Evolutionary conservation across 169 alveolate genomes (phyloP).

Genomic region (Condylostoma magnum): DNA sequence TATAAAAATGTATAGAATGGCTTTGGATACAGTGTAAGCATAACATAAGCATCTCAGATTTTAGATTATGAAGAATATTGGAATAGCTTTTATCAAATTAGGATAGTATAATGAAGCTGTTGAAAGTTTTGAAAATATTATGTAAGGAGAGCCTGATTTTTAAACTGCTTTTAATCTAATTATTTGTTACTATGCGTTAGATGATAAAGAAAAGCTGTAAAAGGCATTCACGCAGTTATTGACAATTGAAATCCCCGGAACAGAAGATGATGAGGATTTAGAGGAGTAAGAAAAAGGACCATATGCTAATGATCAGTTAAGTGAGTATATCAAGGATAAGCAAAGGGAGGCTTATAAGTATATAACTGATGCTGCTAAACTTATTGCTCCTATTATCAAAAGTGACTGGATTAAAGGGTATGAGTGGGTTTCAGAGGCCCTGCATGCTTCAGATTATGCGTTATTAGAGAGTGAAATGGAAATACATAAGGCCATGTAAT

Average conservation of each 20-base stretch:
- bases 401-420: slow-evolving; percentile 76
- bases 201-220: slow-evolving; percentile 84
- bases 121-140: slow-evolving; percentile 74
- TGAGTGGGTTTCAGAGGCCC: slow-evolving; percentile 80
- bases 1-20: slow-evolving; percentile 87
- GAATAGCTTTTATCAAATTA: slow-evolving; percentile 69
- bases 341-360: slow-evolving; percentile 73
- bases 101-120: slow-evolving; percentile 77
- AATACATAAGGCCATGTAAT: slow-evolving; percentile 82
- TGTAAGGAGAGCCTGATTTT: slow-evolving; percentile 75
- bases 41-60: slow-evolving; percentile 74
- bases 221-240: slow-evolving; percentile 74
- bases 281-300: slow-evolving; percentile 33
- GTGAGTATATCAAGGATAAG: slow-evolving; percentile 77
- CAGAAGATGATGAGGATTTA: slow-evolving; percentile 66
- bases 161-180: slow-evolving; percentile 82
- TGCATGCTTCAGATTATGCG: slow-evolving; percentile 79
- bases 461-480: slow-evolving; percentile 88
- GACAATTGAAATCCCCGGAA: slow-evolving; percentile 72
- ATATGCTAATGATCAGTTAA: slow-evolving; percentile 78
- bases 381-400: slow-evolving; percentile 83
- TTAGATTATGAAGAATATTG: slow-evolving; percentile 77
- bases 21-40: slow-evolving; percentile 70
- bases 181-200: slow-evolving; percentile 83
- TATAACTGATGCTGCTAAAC: slow-evolving; percentile 76